Base-by-base conservation (phyloP, 495 filamentous ascomycete species). In the Delitschia confertaspora region DNA sequence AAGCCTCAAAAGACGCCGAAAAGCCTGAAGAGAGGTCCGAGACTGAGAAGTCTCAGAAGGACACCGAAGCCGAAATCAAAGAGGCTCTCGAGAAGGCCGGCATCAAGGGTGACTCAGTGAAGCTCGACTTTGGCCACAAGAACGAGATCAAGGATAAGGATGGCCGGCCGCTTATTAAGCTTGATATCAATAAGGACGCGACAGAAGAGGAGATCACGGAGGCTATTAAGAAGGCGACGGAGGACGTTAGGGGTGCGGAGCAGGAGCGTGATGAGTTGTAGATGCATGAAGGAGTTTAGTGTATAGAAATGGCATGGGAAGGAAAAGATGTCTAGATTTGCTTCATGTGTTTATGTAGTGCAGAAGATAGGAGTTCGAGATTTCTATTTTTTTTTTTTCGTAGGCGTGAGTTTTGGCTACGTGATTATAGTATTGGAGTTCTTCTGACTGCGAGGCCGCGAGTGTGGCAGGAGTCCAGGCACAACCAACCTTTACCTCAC, bases 131-230 rank as follows among this genome's bases (percentile, higher is more conserved):
- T 1, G 47, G 38, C 21, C 25, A 20, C n/a, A 35, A 33, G 39
- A 47, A 47, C 19, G 56, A 34, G 25, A 33, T 39, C 20, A 39
- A 21, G 27, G 45, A 29, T 37, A 33, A 46, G 33, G 39, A 49
- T 27, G 53, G 48, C 14, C 45, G 34, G 43, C 45, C 52, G 42
- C 24, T 49, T 29, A 44, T 53, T 1, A 60, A 44, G 36, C 33
- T 59, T 16, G 51, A 50, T 20, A 25, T 59, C 3, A 35, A 14
- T 3, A 42, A 55, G 25, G 59, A 55, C 42, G 51, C 53, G 8
- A 59, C 34, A 7, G 56, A 61, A 45, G 60, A 61, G 33, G 60
- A 63, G 40, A 59, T 63, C 36, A 32, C 51, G 58, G 40, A 23
- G 37, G 50, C 53, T 38, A 51, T 56, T 39, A 43, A 51, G 10